phyloP scores from a whole-genome alignment of 306 rosid genomes.

The Biancaea sappan region DNA sequence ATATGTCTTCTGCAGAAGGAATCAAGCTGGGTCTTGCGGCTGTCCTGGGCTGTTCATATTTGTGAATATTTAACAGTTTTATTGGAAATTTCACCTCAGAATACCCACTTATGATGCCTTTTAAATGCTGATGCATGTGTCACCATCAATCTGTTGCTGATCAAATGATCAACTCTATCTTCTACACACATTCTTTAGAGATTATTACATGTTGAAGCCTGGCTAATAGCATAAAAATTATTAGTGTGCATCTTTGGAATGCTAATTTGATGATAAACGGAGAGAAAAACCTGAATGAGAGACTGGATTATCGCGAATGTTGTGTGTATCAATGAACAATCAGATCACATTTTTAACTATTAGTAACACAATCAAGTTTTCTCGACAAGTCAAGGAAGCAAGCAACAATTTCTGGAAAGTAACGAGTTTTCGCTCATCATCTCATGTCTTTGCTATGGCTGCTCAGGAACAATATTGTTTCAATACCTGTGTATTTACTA shows the following conservation, averaged over 20 bases:
- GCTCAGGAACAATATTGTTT: conserved; percentile 32
- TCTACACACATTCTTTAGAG: background rate
- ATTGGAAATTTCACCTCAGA: conserved; percentile 37
- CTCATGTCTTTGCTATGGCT: conserved; percentile 12
- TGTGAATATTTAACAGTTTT: conserved; percentile 46
- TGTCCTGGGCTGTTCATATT: conserved; percentile 45
- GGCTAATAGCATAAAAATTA: conserved; percentile 16
- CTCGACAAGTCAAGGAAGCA: conserved; percentile 10
- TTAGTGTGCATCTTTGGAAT: conserved; percentile 19
- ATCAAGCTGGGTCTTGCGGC: conserved; percentile 52
- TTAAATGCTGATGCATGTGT: conserved; percentile 32
- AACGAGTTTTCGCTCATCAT: background rate
- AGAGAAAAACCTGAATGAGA: conserved; percentile 16
- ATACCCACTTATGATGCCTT: conserved; percentile 30
- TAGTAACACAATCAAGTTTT: background rate
- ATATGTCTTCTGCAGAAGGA: conserved; percentile 52
- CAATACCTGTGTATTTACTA: conserved; percentile 19
- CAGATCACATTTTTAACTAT: conserved; percentile 14
- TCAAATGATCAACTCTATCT: conserved; percentile 22
- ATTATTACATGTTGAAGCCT: conserved; percentile 25
- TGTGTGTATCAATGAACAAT: background rate
- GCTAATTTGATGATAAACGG: conserved; percentile 1
- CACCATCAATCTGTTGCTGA: conserved; percentile 30
- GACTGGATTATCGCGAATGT: conserved; percentile 3
- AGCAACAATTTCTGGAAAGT: background rate